Evolutionary conservation across 192 early-diverging fungal genomes (phyloP).

Genomic region (Cetraspora pellucida): DNA sequence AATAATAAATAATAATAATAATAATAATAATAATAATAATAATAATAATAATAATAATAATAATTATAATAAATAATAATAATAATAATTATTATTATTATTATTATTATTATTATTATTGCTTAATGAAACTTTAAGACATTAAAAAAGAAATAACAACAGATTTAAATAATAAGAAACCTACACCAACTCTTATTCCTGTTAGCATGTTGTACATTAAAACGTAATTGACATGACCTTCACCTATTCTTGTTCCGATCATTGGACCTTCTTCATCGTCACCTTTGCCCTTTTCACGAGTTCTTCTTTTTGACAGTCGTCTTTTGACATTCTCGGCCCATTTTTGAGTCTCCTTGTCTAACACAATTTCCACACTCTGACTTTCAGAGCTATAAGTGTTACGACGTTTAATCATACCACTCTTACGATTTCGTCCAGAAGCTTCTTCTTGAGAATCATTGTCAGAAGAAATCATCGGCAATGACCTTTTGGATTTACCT

Average conservation of each 20-base stretch:
- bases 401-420: conserved; percentile 37
- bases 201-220: conserved; percentile 99
- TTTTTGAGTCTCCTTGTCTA: conserved; percentile 30
- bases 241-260: conserved; percentile 86
- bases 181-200: conserved; percentile 87
- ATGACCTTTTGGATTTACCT: conserved; percentile 19
- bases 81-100: too few relatives aligned
- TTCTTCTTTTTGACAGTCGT: conserved; percentile 18
- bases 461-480: background rate
- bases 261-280: conserved; percentile 49
- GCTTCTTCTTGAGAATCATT: background rate
- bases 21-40: too few relatives aligned
- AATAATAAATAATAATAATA: too few relatives aligned
- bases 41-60: too few relatives aligned
- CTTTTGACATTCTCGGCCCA: conserved; percentile 26
- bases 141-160: too few relatives aligned
- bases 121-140: too few relatives aligned
- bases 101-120: too few relatives aligned
- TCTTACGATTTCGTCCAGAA: background rate
- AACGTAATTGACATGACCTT: conserved; percentile 94
- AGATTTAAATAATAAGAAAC: conserved; percentile 34
- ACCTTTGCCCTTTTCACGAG: conserved; percentile 40
- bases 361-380: background rate
- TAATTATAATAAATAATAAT: too few relatives aligned
- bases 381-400: conserved; percentile 48